Conservation (phyloP, 495 filamentous ascomycete genomes). For the Lentithecium fluviatile region DNA sequence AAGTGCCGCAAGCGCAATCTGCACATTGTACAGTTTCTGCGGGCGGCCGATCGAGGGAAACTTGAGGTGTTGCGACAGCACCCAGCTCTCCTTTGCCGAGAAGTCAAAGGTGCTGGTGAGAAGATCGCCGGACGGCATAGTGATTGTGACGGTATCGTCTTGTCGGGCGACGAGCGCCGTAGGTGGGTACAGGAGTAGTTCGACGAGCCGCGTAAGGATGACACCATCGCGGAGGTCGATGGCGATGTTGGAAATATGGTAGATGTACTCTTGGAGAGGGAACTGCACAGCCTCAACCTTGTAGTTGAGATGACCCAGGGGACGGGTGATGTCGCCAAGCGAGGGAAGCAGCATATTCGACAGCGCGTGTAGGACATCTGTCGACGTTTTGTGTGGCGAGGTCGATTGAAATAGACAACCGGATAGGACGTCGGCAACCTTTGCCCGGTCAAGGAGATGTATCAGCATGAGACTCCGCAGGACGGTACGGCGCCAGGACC, state of each 20-base stretch:
- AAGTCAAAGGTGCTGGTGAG: conserved; percentile 41
- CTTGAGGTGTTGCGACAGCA: conserved; percentile 60
- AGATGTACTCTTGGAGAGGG: conserved; percentile 59
- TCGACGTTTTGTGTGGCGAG: conserved; percentile 59
- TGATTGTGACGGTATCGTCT: conserved; percentile 42
- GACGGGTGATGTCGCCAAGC: conserved; percentile 56
- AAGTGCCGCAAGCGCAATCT: conserved; percentile 58
- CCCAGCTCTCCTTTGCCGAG: conserved; percentile 39
- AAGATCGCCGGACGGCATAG: conserved; percentile 44
- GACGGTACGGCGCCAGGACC: conserved; percentile 56
- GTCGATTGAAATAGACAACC: conserved; percentile 49
- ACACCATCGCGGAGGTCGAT: conserved; percentile 66
- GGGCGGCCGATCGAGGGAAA: conserved; percentile 57
- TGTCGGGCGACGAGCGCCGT: conserved; percentile 30
- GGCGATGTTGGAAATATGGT: conserved; percentile 59
- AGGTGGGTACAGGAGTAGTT: conserved; percentile 55
- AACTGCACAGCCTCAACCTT: conserved; percentile 55
- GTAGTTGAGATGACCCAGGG: conserved; percentile 58
- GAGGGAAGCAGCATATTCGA: conserved; percentile 57
- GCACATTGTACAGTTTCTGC: conserved; percentile 62
- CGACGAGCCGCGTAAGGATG: conserved; percentile 58
- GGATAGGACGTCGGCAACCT: conserved; percentile 42
- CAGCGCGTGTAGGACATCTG: conserved; percentile 54
- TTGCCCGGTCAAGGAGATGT: conserved; percentile 57
- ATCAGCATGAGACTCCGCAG: conserved; percentile 63